Base-by-base conservation (phyloP, 768 basidiomycete genomes). In the Hericium coralloides region DNA sequence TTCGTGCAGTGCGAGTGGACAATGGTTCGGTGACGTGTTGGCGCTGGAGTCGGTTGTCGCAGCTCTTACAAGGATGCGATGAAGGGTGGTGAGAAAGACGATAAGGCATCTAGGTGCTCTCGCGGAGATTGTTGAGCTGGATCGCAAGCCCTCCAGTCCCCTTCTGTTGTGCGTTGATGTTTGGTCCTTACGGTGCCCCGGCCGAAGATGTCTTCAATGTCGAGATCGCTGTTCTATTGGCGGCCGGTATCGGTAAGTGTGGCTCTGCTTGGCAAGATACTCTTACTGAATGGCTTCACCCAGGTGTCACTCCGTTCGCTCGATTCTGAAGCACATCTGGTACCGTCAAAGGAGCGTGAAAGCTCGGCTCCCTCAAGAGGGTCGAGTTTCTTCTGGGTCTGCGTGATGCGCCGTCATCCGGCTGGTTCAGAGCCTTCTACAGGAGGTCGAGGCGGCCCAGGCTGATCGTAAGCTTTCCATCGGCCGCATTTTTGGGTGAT, bases 371-470 rank as follows among this genome's bases (percentile, higher is more conserved):
- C 31, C 83, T 98, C 56, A 84, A 87, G 53, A 83, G 89, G 45
- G 95, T 97, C 57, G 92, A 95, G 64, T 95, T 95, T 95, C 72
- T 90, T 95, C 74, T 95, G 93, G 94, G 81, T 92, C 60, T 90
- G 87, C 86, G 90, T 68, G 90, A 94, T 63, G 84, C 89, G n/a
- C 91, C 91, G n/a, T 90, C 89, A n/a, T 93, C 97, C 65, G 93
- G 92, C 64, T 97, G 94, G 94, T 95, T 98, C 91, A 95, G 70
- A 84, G 80, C 59, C 73, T 97, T 53, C 77, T 97, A 58, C 86
- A 87, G 65, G 86, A 93, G 68, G 85, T 97, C 49, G 94, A 97
- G 69, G 83, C 82, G 51, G 87, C 89, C 48, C 92, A 94, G 67
- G 83, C 84, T 38, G 90, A 94, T 76, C 89, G 92, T 92, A 67